These are phyloP conservation scores for Pholiota molesta DNA, from an alignment of 768 basidiomycete genomes.

Conservation along the genomic window DNA sequence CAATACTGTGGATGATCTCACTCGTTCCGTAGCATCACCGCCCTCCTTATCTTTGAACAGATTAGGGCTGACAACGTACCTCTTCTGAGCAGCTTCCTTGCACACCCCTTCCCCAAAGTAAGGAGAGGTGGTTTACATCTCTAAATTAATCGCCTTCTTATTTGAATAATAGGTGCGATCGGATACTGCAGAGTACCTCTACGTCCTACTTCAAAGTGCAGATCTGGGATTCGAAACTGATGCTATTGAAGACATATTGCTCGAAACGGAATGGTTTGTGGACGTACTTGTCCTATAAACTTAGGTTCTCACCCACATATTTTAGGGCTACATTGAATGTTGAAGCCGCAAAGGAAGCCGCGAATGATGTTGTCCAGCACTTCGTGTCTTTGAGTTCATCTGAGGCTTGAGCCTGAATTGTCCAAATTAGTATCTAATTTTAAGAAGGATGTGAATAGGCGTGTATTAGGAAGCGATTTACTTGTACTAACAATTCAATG, in stretches of 20 bases:
- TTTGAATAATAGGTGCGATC: constrained; percentile 65
- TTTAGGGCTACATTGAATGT: constrained; percentile 53
- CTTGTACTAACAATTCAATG: neutral
- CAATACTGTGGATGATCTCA: constrained; percentile 7
- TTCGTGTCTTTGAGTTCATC: constrained; percentile 24
- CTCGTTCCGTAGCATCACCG: constrained; percentile 54
- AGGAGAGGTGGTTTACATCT: constrained; percentile 27
- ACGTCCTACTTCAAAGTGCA: constrained; percentile 71
- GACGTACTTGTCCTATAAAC: neutral
- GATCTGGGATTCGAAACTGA: constrained; percentile 70
- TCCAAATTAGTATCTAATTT: neutral
- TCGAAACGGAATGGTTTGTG: constrained; percentile 83
- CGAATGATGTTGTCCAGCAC: constrained; percentile 41
- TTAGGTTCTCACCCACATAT: neutral
- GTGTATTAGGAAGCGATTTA: neutral
- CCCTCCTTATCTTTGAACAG: constrained; percentile 57
- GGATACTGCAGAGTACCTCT: constrained; percentile 82
- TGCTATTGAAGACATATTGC: constrained; percentile 65
- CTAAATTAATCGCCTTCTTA: neutral
- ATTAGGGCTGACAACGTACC: constrained; percentile 47
- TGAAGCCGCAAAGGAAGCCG: constrained; percentile 39
- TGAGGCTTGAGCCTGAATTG: neutral
- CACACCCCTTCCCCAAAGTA: constrained; percentile 83
- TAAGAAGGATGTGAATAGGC: neutral
- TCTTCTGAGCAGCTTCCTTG: constrained; percentile 62